Percentiles rank a stretch among this genome's conserved stretches.
These are phyloP conservation scores for Mycena haematopus DNA, from an alignment of 768 basidiomycete species.

Conservation along the genomic window DNA sequence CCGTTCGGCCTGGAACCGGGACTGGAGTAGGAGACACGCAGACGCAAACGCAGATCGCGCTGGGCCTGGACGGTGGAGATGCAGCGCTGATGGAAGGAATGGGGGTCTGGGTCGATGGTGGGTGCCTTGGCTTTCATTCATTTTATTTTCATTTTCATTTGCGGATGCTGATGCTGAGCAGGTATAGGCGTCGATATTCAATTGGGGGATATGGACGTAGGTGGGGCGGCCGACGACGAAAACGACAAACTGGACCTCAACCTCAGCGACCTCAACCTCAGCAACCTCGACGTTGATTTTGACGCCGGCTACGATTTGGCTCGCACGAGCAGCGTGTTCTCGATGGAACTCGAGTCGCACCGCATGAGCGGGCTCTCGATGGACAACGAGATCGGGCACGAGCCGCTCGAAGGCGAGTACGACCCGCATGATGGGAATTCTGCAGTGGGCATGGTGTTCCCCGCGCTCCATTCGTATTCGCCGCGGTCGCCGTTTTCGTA, in stretches of 20 bases:
- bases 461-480: neutral
- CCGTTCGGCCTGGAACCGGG: too few species aligned
- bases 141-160: neutral
- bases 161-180: neutral
- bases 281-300: too few species aligned
- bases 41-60: neutral
- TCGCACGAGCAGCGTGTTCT: neutral
- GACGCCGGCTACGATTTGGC: too few species aligned
- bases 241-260: neutral
- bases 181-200: neutral
- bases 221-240: neutral
- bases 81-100: neutral
- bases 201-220: slow-evolving; percentile 2
- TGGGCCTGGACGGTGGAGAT: neutral
- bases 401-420: slow-evolving; percentile 1
- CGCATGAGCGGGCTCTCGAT: slow-evolving; percentile 25
- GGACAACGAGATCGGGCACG: slow-evolving; percentile 23
- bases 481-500: neutral
- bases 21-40: neutral
- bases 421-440: neutral
- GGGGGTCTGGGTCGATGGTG: neutral
- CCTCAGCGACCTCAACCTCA: neutral
- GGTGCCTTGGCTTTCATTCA: neutral
- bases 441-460: too few species aligned
- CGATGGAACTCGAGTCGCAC: neutral